A percentile compares a stretch with the other conserved stretches of the same genome.
These are phyloP conservation scores for Gossypium thurberi DNA, from an alignment of 345 rosid species.

Conservation along the genomic window DNA sequence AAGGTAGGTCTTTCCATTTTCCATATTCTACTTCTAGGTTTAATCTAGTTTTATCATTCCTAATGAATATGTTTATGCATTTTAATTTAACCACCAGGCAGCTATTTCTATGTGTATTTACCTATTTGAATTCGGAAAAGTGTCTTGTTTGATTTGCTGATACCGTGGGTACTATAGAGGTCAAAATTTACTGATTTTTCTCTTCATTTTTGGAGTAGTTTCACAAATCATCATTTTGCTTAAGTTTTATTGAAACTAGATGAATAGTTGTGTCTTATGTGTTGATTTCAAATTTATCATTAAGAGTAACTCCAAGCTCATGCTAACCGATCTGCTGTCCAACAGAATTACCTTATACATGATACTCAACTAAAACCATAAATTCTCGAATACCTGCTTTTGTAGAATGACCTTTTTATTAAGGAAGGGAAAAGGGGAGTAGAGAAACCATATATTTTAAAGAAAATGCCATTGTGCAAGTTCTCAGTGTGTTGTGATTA, in stretches of 20 bases:
- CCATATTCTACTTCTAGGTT: background rate
- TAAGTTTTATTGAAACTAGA: background rate
- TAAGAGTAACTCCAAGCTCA: background rate
- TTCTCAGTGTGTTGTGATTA: background rate
- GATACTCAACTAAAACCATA: background rate
- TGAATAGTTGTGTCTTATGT: background rate
- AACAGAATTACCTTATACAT: background rate
- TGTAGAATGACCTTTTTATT: background rate
- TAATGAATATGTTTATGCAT: background rate
- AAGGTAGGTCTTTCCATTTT: slow-evolving; percentile 33
- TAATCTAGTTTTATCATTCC: background rate
- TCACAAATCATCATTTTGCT: background rate
- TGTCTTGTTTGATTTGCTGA: background rate
- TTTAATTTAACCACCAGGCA: background rate
- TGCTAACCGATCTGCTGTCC: background rate
- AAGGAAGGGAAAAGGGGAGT: background rate
- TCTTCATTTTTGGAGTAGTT: background rate
- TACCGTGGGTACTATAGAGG: background rate
- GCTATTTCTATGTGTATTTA: background rate
- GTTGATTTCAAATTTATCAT: background rate
- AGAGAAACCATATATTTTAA: background rate
- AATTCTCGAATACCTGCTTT: background rate
- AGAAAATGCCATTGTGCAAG: background rate
- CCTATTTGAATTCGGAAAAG: background rate
- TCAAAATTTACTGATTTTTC: background rate